Conservation (phyloP, 1,284 basidiomycete species). For the Sanguinoderma infundibulare region DNA sequence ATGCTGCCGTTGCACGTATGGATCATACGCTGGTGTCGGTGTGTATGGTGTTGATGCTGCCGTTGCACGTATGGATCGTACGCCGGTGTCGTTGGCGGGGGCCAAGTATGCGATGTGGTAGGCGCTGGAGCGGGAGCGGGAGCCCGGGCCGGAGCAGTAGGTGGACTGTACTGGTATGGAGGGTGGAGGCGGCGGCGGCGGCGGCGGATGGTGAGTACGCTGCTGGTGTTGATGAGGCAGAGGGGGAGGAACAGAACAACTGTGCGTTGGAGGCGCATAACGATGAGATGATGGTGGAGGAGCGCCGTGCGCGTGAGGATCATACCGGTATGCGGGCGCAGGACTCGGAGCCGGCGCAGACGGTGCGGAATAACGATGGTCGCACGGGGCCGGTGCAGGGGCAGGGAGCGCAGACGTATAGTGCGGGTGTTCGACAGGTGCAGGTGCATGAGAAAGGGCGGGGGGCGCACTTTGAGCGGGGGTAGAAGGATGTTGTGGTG, state of each 20-base stretch:
- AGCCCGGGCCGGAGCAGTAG: conserved; percentile 9
- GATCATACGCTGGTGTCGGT: too few relatives aligned
- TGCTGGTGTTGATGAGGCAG: conserved; percentile 28
- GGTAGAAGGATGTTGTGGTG: conserved; percentile 12
- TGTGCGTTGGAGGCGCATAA: conserved; percentile 31
- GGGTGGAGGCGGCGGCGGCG: conserved; percentile 25
- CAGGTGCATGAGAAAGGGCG: conserved; percentile 21
- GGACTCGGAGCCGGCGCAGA: conserved; percentile 28
- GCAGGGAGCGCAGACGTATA: conserved; percentile 23
- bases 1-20: too few relatives aligned
- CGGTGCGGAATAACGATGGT: conserved; percentile 30
- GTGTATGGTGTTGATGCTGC: too few relatives aligned
- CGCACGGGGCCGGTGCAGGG: conserved; percentile 30
- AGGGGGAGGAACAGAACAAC: conserved; percentile 33
- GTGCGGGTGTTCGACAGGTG: conserved; percentile 23
- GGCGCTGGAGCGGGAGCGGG: conserved; percentile 18
- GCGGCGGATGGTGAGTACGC: conserved; percentile 29
- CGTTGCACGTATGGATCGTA: conserved; percentile 32
- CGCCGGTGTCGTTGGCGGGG: conserved; percentile 22
- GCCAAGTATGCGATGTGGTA: conserved; percentile 21
- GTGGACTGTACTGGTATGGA: conserved; percentile 18
- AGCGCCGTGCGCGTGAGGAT: conserved; percentile 28
- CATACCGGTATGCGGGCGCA: conserved; percentile 30
- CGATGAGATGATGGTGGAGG: conserved; percentile 26
- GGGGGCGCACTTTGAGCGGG: conserved; percentile 2